Percentiles rank a stretch among this genome's conserved stretches.
Conservation (phyloP, 1,139 yeast species). For the Suhomyces terraborum region DNA sequence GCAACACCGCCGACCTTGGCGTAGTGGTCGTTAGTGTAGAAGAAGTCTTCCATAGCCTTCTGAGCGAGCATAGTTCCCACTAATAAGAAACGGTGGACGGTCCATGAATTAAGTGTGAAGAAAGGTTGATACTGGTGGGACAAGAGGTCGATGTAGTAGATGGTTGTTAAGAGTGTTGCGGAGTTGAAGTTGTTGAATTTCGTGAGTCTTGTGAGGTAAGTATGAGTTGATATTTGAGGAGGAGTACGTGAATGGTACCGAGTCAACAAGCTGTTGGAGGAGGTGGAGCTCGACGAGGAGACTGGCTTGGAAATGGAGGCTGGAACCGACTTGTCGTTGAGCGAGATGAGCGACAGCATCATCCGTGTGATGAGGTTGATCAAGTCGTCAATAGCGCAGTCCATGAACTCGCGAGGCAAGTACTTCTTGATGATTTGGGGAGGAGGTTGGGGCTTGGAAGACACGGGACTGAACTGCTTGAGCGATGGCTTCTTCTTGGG, state of each 20-base stretch:
- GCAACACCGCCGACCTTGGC: conserved; percentile 97
- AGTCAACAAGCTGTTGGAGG: conserved; percentile 52
- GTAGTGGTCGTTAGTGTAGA: conserved; percentile 90
- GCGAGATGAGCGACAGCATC: conserved; percentile 67
- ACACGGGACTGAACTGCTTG: conserved; percentile 2
- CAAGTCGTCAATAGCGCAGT: conserved; percentile 70
- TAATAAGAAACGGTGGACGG: conserved; percentile 87
- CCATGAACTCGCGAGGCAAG: conserved; percentile 62
- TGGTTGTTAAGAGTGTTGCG: conserved; percentile 75
- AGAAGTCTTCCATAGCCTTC: conserved; percentile 90
- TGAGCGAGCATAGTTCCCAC: conserved; percentile 92
- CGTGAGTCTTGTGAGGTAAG: conserved; percentile 74
- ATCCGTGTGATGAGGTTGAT: conserved; percentile 74
- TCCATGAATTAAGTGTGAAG: conserved; percentile 84
- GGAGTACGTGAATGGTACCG: conserved; percentile 93
- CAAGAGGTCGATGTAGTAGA: conserved; percentile 84
- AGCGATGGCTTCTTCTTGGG: conserved; percentile 5
- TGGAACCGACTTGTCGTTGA: conserved; percentile 63
- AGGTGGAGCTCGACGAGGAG: conserved; percentile 15
- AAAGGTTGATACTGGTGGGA: conserved; percentile 73
- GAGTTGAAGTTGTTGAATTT: conserved; percentile 85
- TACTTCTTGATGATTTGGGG: conserved; percentile 11
- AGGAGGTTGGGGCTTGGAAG: conserved; percentile 6
- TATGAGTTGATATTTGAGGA: conserved; percentile 79
- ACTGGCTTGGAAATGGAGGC: conserved; percentile 33